Evolutionary conservation across 495 filamentous ascomycete genomes (phyloP).

Genomic region (Cryomyces minteri): DNA sequence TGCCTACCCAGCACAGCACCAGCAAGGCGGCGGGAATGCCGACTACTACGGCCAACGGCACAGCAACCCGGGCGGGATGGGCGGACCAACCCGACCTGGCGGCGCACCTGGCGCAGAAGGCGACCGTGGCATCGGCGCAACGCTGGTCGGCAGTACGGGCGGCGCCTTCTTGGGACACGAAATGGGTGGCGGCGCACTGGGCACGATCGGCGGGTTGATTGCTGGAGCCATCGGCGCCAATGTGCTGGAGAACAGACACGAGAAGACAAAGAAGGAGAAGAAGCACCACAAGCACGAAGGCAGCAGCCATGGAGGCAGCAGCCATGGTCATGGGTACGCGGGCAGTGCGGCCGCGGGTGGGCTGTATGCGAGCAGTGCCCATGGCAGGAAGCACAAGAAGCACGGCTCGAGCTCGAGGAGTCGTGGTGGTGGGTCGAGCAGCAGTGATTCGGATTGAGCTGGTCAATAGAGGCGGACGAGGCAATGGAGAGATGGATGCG

Average conservation of each 20-base stretch:
- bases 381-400: constrained; percentile 6
- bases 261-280: constrained; percentile 21
- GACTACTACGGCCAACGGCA: no score
- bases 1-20: no score
- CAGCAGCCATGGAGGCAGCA: background rate
- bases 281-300: constrained; percentile 9
- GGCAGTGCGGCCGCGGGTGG: background rate
- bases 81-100: background rate
- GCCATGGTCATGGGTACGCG: background rate
- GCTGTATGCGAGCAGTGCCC: constrained; percentile 1
- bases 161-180: constrained; percentile 35
- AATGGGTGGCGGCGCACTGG: constrained; percentile 27
- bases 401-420: constrained; percentile 3
- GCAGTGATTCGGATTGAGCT: background rate
- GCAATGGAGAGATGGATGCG: no score
- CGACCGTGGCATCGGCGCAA: constrained; percentile 33
- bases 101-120: constrained; percentile 15
- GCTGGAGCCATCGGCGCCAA: constrained; percentile 40
- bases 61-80: no score
- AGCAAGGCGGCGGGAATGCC: no score
- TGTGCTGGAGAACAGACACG: constrained; percentile 22
- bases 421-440: constrained; percentile 1
- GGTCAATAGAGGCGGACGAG: no score
- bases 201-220: constrained; percentile 28
- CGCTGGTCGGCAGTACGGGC: constrained; percentile 31